Evolutionary conservation across 2,329 filamentous ascomycete genomes (phyloP).

Genomic region (Cryphonectria radicalis): DNA sequence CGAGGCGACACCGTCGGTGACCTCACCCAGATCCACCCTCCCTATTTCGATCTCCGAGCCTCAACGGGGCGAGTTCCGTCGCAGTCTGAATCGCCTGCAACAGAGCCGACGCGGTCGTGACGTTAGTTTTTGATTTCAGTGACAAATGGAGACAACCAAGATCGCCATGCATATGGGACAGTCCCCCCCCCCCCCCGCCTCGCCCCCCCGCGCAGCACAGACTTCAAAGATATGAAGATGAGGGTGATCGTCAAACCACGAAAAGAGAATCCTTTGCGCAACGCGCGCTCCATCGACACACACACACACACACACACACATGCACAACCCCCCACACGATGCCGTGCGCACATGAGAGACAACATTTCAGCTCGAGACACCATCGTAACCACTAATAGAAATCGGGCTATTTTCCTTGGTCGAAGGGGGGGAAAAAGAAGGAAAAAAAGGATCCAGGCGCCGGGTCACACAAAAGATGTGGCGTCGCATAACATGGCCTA

Average conservation of each 20-base stretch:
- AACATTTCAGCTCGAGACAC: neutral
- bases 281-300: neutral
- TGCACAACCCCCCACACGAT: neutral
- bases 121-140: slow-evolving; percentile 8
- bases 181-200: no score
- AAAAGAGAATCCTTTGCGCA: neutral
- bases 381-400: neutral
- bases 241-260: neutral
- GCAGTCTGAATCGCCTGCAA: neutral
- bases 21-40: neutral
- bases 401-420: neutral
- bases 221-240: neutral
- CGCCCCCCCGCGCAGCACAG: neutral
- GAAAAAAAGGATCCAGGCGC: neutral
- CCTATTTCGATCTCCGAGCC: slow-evolving; percentile 15
- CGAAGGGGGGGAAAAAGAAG: no score
- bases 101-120: slow-evolving; percentile 10
- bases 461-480: neutral
- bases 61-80: neutral
- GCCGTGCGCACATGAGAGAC: neutral
- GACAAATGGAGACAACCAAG: neutral
- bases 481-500: neutral
- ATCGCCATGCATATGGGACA: neutral
- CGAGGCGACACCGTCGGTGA: slow-evolving; percentile 9
- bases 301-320: no score